A percentile compares a stretch with the other conserved stretches of the same genome.
These are phyloP conservation scores for Aspergillus leporis DNA, from an alignment of 495 filamentous ascomycete species.

Conservation along the genomic window DNA sequence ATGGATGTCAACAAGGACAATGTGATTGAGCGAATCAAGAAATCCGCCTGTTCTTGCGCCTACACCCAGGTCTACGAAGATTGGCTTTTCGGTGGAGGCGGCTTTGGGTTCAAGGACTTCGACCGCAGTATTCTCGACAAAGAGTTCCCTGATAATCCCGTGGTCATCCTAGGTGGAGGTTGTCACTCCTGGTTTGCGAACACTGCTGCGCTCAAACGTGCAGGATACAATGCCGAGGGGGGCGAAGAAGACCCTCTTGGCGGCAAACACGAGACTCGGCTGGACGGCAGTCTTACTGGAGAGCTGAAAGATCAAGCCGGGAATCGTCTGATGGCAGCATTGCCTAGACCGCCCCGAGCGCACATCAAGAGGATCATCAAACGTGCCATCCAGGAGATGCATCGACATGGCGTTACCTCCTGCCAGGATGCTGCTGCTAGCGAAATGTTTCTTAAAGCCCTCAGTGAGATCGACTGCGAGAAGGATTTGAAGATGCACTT, in stretches of 20 bases:
- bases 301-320: slow-evolving; percentile 4
- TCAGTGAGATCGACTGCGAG: neutral
- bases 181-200: slow-evolving; percentile 6
- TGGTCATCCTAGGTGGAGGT: slow-evolving; percentile 3
- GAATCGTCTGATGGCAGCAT: neutral
- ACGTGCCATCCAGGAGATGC: neutral
- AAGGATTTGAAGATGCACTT: neutral
- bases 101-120: neutral
- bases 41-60: neutral
- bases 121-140: slow-evolving; percentile 9
- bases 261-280: neutral
- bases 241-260: neutral
- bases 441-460: neutral
- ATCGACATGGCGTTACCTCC: slow-evolving; percentile 8
- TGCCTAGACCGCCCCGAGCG: neutral
- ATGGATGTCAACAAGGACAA: neutral
- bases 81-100: slow-evolving; percentile 1
- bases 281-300: slow-evolving; percentile 1
- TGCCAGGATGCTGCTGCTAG: slow-evolving; percentile 9
- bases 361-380: slow-evolving; percentile 2
- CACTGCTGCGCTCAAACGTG: neutral
- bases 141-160: neutral
- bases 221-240: neutral
- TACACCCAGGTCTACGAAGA: neutral
- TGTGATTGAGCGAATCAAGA: neutral